phyloP scores from a whole-genome alignment of 2,329 filamentous ascomycete species.

The Pyricularia grisea region DNA sequence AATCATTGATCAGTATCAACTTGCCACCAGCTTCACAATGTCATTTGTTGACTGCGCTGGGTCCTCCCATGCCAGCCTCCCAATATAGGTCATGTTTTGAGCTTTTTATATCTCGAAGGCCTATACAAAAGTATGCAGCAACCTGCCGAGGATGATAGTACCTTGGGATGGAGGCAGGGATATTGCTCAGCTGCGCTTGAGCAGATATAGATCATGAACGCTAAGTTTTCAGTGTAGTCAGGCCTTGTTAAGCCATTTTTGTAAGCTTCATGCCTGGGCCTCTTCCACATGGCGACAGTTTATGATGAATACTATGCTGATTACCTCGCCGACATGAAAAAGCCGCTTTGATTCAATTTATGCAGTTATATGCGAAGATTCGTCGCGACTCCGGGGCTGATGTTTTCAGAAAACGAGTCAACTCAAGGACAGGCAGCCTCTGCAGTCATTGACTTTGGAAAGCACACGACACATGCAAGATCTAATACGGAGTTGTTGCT shows the following conservation, averaged over 20 bases:
- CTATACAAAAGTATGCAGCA: background rate
- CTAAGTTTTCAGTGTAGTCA: background rate
- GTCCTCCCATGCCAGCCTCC: background rate
- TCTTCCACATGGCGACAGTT: background rate
- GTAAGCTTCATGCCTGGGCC: background rate
- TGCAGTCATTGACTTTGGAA: background rate
- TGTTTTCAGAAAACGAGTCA: background rate
- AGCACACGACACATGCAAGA: background rate
- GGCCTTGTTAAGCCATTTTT: too few species aligned
- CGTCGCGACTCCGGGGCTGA: background rate
- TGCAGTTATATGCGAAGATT: background rate
- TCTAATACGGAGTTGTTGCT: background rate
- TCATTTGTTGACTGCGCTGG: background rate
- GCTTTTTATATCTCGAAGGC: background rate
- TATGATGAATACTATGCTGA: background rate
- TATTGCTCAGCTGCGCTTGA: background rate
- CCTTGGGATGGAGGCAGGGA: background rate
- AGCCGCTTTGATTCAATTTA: background rate
- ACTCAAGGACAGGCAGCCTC: background rate
- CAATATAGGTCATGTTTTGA: background rate
- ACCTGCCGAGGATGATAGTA: background rate
- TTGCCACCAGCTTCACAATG: background rate
- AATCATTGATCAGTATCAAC: background rate
- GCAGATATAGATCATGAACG: background rate
- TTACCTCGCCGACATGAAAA: background rate